Base-by-base conservation (phyloP, 2,329 filamentous ascomycete species). In the Thielaviopsis euricoi region DNA sequence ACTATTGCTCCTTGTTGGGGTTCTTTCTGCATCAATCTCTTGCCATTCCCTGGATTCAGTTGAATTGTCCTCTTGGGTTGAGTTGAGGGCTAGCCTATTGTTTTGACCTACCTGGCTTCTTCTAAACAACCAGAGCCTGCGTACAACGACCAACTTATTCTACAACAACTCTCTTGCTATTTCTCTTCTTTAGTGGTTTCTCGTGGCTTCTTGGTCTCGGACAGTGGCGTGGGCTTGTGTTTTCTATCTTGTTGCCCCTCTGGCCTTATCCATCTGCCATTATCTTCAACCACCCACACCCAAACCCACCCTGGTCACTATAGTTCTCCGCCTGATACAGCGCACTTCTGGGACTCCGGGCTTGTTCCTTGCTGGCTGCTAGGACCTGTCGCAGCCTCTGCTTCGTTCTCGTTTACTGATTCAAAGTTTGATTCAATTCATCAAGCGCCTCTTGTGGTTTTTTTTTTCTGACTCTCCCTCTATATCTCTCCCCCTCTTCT, bases 281-380 rank as follows among this genome's bases (percentile, higher is more conserved):
- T 43, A 37, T 54, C 29, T 54, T 54, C 52, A 54, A 29, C 29
- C 25, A 46, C 33, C 23, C 22, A 23, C 26, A 55, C 37, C 17
- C 29, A 55, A 48, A 55, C 53, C 46, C 25, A 55, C 53, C 53
- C 53, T 55, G n/a, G 53, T 43, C 53, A 19, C 29, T 22, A 21
- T 21, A 40, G 19, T 21, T 56, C 22, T 17, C 54, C 54, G 43
- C 43, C 54, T 56, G 54, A 56, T 46, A 56, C 54, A 33, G 43
- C 19, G 43, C 43, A 48, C 43, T n/a, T 48, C n/a, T 21, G 6
- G 43, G 43, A 48, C 43, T 29, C 22, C 33, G 54, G 25, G 54
- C 43, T 56, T 56, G 22, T 56, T 56, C 43, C 40, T 56, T 26
- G 40, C 21, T 25, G 43, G 3, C 21, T 48, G n/a, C 43, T 9